Evolutionary conservation across 2,329 filamentous ascomycete genomes (phyloP).

Genomic region (Tolypocladium sp.): DNA sequence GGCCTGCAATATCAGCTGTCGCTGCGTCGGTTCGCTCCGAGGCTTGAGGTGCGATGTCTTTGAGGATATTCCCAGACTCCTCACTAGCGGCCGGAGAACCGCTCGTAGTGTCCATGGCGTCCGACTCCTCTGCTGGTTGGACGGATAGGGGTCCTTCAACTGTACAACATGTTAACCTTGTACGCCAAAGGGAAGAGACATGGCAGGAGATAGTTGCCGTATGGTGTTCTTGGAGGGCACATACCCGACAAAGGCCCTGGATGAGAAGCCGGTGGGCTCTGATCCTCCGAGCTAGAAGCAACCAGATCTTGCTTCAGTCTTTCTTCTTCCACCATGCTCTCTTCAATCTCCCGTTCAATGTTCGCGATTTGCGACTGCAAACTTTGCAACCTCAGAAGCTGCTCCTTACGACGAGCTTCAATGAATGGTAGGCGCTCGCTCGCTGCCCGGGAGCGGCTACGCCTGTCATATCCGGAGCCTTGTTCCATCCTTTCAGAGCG

Average conservation of each 20-base stretch:
- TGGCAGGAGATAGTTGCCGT: neutral
- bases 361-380: constrained; percentile 36
- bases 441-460: constrained; percentile 21
- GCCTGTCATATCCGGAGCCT: constrained; percentile 5
- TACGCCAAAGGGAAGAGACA: neutral
- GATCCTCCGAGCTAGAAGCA: constrained; percentile 9
- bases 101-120: neutral
- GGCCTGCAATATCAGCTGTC: neutral
- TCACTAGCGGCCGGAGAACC: neutral
- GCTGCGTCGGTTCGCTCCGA: neutral
- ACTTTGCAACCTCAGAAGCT: constrained; percentile 36
- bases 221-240: neutral
- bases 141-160: neutral
- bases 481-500: too few relatives aligned
- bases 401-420: constrained; percentile 23
- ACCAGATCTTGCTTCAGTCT: constrained; percentile 18
- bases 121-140: neutral
- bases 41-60: neutral
- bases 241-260: constrained; percentile 4
- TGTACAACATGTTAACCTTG: neutral
- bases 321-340: constrained; percentile 24
- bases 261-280: neutral
- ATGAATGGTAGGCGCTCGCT: constrained; percentile 27
- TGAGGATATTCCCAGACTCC: neutral
- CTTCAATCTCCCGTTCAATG: constrained; percentile 38